A percentile compares a stretch with the other conserved stretches of the same genome.
These are phyloP conservation scores for Botrytis galanthina DNA, from an alignment of 2,329 filamentous ascomycete species.

Conservation along the genomic window DNA sequence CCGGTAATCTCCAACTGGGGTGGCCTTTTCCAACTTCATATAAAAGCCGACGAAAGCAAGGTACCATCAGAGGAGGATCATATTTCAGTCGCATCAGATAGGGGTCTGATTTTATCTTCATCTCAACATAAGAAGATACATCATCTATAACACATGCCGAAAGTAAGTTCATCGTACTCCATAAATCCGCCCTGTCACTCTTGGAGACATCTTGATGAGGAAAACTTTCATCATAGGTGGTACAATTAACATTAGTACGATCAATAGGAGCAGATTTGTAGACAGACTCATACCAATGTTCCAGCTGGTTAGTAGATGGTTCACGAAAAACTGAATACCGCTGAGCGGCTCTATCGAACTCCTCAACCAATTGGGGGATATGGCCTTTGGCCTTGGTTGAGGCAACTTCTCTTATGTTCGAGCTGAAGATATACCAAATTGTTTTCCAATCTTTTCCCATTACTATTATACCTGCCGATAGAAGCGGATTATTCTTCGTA, in stretches of 20 bases:
- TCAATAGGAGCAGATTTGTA: background rate
- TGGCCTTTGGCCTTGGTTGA: too few relatives aligned
- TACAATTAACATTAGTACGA: background rate
- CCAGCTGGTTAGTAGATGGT: background rate
- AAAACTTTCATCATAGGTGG: background rate
- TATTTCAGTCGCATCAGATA: background rate
- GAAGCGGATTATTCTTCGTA: too few relatives aligned
- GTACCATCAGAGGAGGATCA: background rate
- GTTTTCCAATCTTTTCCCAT: too few relatives aligned
- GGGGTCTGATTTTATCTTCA: background rate
- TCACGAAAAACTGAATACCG: too few relatives aligned
- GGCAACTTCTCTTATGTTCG: too few relatives aligned
- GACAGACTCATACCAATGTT: background rate
- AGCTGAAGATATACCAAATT: too few relatives aligned
- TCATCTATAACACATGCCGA: background rate
- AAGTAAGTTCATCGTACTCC: background rate
- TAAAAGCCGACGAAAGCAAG: rapidly evolving
- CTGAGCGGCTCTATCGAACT: too few relatives aligned
- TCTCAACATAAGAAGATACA: background rate
- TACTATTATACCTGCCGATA: too few relatives aligned
- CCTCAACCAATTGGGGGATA: too few relatives aligned
- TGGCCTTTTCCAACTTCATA: rapidly evolving
- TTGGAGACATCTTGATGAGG: background rate
- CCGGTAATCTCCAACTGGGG: background rate
- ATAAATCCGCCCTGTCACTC: background rate